Base-by-base conservation (phyloP, 2,329 filamentous ascomycete genomes). In the Coccinonectria pachysandricola region DNA sequence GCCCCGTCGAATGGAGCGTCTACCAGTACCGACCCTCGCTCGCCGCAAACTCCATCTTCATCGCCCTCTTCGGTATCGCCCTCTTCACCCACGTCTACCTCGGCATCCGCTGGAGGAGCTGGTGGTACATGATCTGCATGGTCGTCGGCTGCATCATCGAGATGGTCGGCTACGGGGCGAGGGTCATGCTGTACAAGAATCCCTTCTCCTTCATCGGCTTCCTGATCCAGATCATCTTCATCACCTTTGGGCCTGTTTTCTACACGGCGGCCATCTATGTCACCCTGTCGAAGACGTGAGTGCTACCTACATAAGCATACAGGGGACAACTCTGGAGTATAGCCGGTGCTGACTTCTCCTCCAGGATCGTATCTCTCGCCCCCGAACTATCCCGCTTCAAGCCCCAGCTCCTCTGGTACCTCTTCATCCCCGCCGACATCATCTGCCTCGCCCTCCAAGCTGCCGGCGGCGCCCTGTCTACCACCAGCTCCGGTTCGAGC, bases 211-310 rank as follows among this genome's bases (percentile, higher is more conserved):
- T 76, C 45, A 40, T 47, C 1, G 71, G 65, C 0, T 81, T 81
- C 43, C 60, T 79, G 39, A 62, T 79, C 5, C 71, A 80, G 48
- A 75, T 78, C 36, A 46, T 40, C 49, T 57, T 44, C 27, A 45
- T 57, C 13, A 75, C 70, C 0, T 42, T 32, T 5, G 54, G 47
- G 0, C 54, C 54, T 7, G 53, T 57, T 0, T 57, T 49, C 12
- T 57, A 74, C 60, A 36, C 69, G 6, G 75, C 74, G 1, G 70
- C 71, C 16, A 71, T 80, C 28, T 81, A 81, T 43, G 63, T 80
- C 15, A 76, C 71, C 8, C 57, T 78, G 4, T 49, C 52, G 19
- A 56, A 53, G 36, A 49, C 46, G 54, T 58, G 23, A 38, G 49
- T 37, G n/a, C n/a, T n/a, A n/a, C n/a, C n/a, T n/a, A n/a, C n/a